A percentile compares a stretch with the other conserved stretches of the same genome.
phyloP scores from a whole-genome alignment of 352 stramenopile genomes.

The Phytophthora pini region DNA sequence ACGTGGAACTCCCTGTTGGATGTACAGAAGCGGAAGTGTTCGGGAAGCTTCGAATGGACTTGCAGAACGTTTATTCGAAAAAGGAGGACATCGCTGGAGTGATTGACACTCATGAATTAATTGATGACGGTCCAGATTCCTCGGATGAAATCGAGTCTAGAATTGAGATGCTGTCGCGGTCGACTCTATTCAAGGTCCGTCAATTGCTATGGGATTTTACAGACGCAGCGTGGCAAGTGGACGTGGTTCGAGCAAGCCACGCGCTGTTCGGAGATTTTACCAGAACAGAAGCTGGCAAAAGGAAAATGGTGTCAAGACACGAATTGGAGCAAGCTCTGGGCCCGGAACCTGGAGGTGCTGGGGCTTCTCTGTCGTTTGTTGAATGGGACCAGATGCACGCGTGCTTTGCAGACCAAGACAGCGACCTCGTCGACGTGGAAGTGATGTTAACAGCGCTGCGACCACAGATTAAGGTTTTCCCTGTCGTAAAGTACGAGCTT shows the following conservation, averaged over 20 bases:
- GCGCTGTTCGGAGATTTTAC: slow-evolving; percentile 19
- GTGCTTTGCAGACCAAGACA: slow-evolving; percentile 48
- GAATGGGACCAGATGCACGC: slow-evolving; percentile 60
- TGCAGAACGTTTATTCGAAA: slow-evolving; percentile 60
- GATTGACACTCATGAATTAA: slow-evolving; percentile 24
- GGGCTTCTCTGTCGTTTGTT: slow-evolving; percentile 35
- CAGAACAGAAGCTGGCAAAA: slow-evolving; percentile 6
- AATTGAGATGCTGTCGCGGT: slow-evolving; percentile 15
- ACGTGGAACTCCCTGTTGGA: slow-evolving; percentile 22
- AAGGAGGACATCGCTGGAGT: slow-evolving; percentile 52
- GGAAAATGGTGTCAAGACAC: slow-evolving; percentile 34
- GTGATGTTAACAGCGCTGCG: slow-evolving; percentile 40
- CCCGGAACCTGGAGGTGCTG: slow-evolving; percentile 28
- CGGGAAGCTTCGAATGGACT: slow-evolving; percentile 59
- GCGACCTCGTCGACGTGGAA: slow-evolving; percentile 50
- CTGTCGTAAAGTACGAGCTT: slow-evolving; percentile 58
- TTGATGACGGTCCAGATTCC: slow-evolving; percentile 7
- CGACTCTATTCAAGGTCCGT: slow-evolving; percentile 44
- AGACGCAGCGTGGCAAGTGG: slow-evolving; percentile 56
- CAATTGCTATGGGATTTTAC: slow-evolving; percentile 62
- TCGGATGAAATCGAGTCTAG: slow-evolving; percentile 4
- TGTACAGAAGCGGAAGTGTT: slow-evolving; percentile 36
- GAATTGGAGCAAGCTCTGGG: slow-evolving; percentile 54
- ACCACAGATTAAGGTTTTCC: slow-evolving; percentile 44
- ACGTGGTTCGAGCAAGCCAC: slow-evolving; percentile 24